These are phyloP conservation scores for Brettanomyces anomalus DNA, from an alignment of 805 yeast genomes.

Conservation along the genomic window DNA sequence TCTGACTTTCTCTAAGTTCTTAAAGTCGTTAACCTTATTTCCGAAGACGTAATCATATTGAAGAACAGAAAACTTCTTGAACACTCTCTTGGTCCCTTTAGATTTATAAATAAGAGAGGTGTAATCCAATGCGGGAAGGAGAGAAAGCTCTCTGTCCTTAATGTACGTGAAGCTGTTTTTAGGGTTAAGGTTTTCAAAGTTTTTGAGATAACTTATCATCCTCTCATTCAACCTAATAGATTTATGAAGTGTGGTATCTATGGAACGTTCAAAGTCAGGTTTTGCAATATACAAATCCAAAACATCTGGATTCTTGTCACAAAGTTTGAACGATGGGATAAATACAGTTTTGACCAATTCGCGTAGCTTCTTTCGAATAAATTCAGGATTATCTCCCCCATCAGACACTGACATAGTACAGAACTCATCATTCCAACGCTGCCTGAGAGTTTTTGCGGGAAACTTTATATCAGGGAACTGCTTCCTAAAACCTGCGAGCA, in stretches of 20 bases:
- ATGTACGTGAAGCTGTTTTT: slow-evolving; percentile 13
- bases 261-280: slow-evolving; percentile 5
- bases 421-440: slow-evolving; percentile 14
- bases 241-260: slow-evolving; percentile 3
- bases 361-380: slow-evolving; percentile 7
- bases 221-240: slow-evolving; percentile 5
- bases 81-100: slow-evolving; percentile 1
- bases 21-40: slow-evolving; percentile 11
- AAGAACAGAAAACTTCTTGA: slow-evolving; percentile 4
- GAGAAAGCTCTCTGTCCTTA: slow-evolving; percentile 16
- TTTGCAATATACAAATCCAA: slow-evolving; percentile 6
- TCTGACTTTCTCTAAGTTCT: slow-evolving; percentile 11
- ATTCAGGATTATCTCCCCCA: background rate
- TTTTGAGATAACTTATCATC: slow-evolving; percentile 7
- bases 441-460: background rate
- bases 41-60: slow-evolving; percentile 14
- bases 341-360: slow-evolving; percentile 15
- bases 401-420: slow-evolving; percentile 3
- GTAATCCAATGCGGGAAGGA: slow-evolving; percentile 13
- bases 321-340: slow-evolving; percentile 9
- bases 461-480: slow-evolving; percentile 7
- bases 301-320: background rate
- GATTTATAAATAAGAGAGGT: slow-evolving; percentile 1
- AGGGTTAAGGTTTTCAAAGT: slow-evolving; percentile 11
- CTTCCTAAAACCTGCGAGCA: slow-evolving; percentile 7